Conservation (phyloP, 2,329 filamentous ascomycete species). For the Pseudonectria foliicola region DNA sequence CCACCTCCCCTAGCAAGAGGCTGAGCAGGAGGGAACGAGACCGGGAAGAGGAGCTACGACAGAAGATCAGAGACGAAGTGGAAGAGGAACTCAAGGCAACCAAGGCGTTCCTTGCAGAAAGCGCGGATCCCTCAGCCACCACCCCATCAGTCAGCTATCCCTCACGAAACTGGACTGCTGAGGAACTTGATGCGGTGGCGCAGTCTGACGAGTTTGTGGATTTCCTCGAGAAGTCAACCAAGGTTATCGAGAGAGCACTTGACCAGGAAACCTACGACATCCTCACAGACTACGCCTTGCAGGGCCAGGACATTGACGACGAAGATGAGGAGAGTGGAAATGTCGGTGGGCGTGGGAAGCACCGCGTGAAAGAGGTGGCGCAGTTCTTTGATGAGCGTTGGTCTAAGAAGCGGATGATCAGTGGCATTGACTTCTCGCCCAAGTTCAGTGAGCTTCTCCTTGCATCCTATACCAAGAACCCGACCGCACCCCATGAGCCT, state of each 20-base stretch:
- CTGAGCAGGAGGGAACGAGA: conserved; percentile 73
- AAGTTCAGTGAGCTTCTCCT: conserved; percentile 92
- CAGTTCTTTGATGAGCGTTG: conserved; percentile 94
- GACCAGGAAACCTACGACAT: conserved; percentile 92
- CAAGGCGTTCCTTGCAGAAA: conserved; percentile 50
- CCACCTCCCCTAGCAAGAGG: conserved; percentile 61
- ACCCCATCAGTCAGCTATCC: conserved; percentile 55
- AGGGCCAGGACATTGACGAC: conserved; percentile 67
- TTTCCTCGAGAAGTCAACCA: conserved; percentile 91
- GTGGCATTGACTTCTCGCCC: conserved; percentile 87
- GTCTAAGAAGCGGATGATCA: conserved; percentile 97
- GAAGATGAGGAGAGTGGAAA: conserved; percentile 74
- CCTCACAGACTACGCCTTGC: conserved; percentile 84
- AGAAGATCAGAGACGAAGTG: conserved; percentile 79
- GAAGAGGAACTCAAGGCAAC: conserved; percentile 82
- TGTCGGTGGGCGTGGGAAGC: conserved; percentile 61
- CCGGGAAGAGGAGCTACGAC: conserved; percentile 80
- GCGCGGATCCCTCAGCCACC: conserved; percentile 17
- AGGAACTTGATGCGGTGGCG: conserved; percentile 85
- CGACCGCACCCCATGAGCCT: conserved; percentile 86
- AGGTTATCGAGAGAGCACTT: conserved; percentile 90
- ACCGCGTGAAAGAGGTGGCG: conserved; percentile 76
- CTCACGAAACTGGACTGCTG: conserved; percentile 67
- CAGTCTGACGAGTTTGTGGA: conserved; percentile 90
- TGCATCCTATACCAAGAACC: conserved; percentile 95